Evolutionary conservation across 257 asterid species (phyloP).

Genomic region (Solanum etuberosum): DNA sequence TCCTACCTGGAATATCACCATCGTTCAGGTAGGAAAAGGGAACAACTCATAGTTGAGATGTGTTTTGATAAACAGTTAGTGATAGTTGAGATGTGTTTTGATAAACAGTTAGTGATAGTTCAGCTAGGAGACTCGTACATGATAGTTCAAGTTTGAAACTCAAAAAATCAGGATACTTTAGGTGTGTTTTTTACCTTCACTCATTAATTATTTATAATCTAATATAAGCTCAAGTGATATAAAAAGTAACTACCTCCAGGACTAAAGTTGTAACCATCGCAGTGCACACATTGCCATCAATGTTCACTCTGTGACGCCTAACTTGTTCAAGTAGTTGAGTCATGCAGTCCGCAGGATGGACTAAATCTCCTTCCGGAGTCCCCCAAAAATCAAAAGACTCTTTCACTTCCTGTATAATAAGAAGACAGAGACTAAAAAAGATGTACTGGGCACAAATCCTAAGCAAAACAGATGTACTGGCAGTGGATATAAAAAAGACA

Average conservation of each 20-base stretch:
- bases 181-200: not conserved
- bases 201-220: not conserved
- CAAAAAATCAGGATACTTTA: not conserved
- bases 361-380: conserved; percentile 69
- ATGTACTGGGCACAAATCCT: not conserved
- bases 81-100: not conserved
- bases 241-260: conserved; percentile 55
- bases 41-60: not conserved
- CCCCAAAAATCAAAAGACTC: conserved; percentile 91
- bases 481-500: not conserved
- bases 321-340: conserved; percentile 81
- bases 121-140: not conserved
- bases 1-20: not conserved
- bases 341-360: conserved; percentile 96
- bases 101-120: not conserved
- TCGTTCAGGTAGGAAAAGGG: not conserved
- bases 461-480: not conserved
- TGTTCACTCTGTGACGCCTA: conserved; percentile 76
- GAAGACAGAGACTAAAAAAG: not conserved
- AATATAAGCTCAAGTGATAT: not conserved
- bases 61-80: not conserved
- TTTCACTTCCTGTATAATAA: conserved; percentile 58
- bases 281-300: conserved; percentile 97
- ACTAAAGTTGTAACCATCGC: conserved; percentile 91
- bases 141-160: not conserved